Evolutionary conservation across 1,139 yeast species (phyloP).

Genomic region (Blastobotrys ciferrii): DNA sequence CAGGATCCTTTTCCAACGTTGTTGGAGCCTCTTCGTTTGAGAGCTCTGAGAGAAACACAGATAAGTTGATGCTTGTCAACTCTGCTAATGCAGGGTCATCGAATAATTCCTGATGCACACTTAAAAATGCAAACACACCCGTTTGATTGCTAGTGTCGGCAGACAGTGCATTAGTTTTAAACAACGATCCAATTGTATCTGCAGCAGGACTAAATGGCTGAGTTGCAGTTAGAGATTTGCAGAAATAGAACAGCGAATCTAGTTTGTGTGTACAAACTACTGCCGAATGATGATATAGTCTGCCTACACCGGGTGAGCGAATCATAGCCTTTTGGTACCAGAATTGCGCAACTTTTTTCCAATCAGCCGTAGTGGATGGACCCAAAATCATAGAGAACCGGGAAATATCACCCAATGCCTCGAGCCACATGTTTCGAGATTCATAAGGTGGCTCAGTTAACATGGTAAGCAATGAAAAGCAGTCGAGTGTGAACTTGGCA

Average conservation of each 20-base stretch:
- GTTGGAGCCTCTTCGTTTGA: background rate
- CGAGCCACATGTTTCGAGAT: slow-evolving; percentile 35
- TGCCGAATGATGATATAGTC: slow-evolving; percentile 36
- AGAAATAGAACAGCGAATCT: slow-evolving; percentile 34
- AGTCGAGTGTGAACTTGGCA: slow-evolving; percentile 29
- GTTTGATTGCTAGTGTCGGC: slow-evolving; percentile 16
- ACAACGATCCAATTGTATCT: slow-evolving; percentile 24
- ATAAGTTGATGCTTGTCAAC: background rate
- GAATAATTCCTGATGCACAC: slow-evolving; percentile 22
- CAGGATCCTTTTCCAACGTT: background rate
- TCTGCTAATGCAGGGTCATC: background rate
- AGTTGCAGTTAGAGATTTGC: slow-evolving; percentile 30
- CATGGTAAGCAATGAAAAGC: slow-evolving; percentile 31
- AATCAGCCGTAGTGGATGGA: slow-evolving; percentile 26
- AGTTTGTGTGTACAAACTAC: slow-evolving; percentile 29
- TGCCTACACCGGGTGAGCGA: slow-evolving; percentile 34
- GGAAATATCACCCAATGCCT: slow-evolving; percentile 37
- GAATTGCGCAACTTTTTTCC: slow-evolving; percentile 33
- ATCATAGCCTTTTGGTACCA: slow-evolving; percentile 35
- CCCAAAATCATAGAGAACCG: slow-evolving; percentile 30
- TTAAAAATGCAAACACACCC: slow-evolving; percentile 23
- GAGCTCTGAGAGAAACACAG: background rate
- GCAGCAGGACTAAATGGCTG: slow-evolving; percentile 30
- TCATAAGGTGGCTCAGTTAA: slow-evolving; percentile 35
- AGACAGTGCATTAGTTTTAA: slow-evolving; percentile 20